phyloP scores from a whole-genome alignment of 129 eudicot species.

The sunflower (Helianthus annuus) region HanXRQr2.0-SUNRISE NC_035435.2:169320780-169321279 shows the following conservation, averaged over 20 bases:
- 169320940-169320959: constrained; percentile 1
- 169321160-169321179: constrained; percentile 8
- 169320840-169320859: no score
- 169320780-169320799: neutral
- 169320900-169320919: constrained; percentile 12
- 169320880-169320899: neutral
- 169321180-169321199: neutral
- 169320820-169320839: no score
- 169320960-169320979: constrained; percentile 1
- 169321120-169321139: neutral
- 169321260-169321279: neutral
- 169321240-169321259: neutral
- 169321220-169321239: neutral
- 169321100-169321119: constrained; percentile 9
- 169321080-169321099: neutral
- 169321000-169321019: constrained; percentile 4
- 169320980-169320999: neutral
- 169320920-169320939: neutral
- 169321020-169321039: neutral
- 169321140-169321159: constrained; percentile 3
- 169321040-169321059: neutral
- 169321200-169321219: neutral
- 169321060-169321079: neutral
- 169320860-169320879: no score
- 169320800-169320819: neutral